Evolutionary conservation across 2,329 filamentous ascomycete genomes (phyloP).

Genomic region (Exophiala xenobiotica): DNA sequence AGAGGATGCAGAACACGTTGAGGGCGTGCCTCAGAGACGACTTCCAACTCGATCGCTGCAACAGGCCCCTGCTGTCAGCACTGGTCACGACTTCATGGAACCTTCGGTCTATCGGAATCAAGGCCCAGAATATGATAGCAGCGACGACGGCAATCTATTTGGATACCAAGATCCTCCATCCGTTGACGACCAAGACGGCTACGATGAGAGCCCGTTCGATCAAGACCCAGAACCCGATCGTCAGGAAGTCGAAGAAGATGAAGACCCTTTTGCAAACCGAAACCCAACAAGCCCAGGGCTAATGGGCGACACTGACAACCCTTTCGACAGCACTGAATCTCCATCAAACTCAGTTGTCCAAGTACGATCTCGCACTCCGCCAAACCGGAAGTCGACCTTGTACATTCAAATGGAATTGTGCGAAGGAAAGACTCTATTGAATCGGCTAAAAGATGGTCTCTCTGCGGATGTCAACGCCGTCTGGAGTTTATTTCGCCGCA

Average conservation of each 20-base stretch:
- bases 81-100: constrained; percentile 87
- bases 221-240: constrained; percentile 17
- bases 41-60: constrained; percentile 10
- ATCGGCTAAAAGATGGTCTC: constrained; percentile 73
- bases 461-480: constrained; percentile 72
- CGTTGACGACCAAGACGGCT: constrained; percentile 42
- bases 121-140: constrained; percentile 63
- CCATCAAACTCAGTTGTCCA: constrained; percentile 10
- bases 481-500: constrained; percentile 88
- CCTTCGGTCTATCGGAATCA: constrained; percentile 70
- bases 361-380: constrained; percentile 10
- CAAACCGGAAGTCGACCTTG: constrained; percentile 59
- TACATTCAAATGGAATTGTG: constrained; percentile 99
- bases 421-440: constrained; percentile 85
- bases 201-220: constrained; percentile 45
- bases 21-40: constrained; percentile 8
- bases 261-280: constrained; percentile 14
- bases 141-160: constrained; percentile 49
- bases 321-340: constrained; percentile 15
- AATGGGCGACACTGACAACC: constrained; percentile 2
- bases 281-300: constrained; percentile 1
- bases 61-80: constrained; percentile 16
- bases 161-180: constrained; percentile 31
- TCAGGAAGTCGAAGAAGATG: constrained; percentile 8
- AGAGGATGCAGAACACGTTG: constrained; percentile 17